phyloP scores from a whole-genome alignment of 2,329 filamentous ascomycete species.

The Penicillium brevicompactum region DNA sequence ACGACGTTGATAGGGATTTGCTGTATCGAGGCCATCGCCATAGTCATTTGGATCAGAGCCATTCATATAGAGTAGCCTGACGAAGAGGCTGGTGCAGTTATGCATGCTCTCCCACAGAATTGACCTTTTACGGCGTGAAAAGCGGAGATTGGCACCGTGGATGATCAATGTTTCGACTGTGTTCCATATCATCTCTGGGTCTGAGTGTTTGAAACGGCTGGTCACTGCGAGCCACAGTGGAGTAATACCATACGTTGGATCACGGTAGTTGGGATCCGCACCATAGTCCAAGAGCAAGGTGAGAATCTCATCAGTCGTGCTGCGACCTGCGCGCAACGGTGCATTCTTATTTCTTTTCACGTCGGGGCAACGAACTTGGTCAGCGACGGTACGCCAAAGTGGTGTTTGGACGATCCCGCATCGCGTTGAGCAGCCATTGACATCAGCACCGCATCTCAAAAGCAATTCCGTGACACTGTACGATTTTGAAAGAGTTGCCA shows the following conservation, averaged over 20 bases:
- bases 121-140: neutral
- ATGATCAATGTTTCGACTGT: neutral
- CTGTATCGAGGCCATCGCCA: neutral
- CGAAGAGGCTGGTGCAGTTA: neutral
- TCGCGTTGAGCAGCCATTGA: neutral
- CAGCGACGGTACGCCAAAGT: neutral
- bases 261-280: neutral
- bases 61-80: neutral
- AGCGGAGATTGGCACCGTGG: neutral
- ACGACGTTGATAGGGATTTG: neutral
- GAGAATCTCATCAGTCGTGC: neutral
- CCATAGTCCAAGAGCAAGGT: neutral
- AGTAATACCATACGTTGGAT: neutral
- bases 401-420: neutral
- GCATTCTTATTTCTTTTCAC: neutral
- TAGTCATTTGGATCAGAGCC: slow-evolving; percentile 3
- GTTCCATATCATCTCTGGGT: neutral
- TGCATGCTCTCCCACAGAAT: neutral
- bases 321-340: neutral
- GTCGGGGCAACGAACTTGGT: neutral
- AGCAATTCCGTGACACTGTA: neutral
- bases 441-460: neutral
- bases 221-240: slow-evolving; percentile 1
- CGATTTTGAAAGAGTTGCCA: neutral
- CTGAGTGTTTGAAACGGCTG: neutral